Base-by-base conservation (phyloP, 768 basidiomycete genomes). In the Terana coerulea region DNA sequence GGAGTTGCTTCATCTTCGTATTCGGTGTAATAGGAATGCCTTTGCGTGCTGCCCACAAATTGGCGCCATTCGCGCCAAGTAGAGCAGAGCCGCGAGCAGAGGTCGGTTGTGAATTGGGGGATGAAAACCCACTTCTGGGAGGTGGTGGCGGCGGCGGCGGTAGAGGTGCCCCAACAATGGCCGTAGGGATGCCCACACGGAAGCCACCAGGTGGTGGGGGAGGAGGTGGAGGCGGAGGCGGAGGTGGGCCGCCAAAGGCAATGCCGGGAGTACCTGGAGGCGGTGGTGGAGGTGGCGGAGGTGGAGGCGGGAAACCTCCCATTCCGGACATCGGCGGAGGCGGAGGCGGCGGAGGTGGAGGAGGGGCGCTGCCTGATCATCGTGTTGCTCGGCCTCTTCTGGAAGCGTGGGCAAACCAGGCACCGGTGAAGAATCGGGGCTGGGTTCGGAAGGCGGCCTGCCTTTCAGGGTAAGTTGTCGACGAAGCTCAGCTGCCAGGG, bases 1-100 rank as follows among this genome's bases (percentile, higher is more conserved):
- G 95, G 49, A 99, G 73, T 65, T 98, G 94, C 66, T 98, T 98
- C 89, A 98, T 93, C 76, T 94, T 93, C 30, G 83, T 88, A 53
- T 79, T 84, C 1, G 95, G 90, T 28, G 89, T 86, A 36, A 93
- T 77, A 3, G 83, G 76, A 63, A 97, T 80, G 62, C 92, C 91
- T 68, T 98, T 98, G 43, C 92, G 87, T 39, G 77, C 75, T 42
- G 76, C 75, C 17, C 84, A 64, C 56, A 85, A 67, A 26, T 74
- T 74, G 56, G 74, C 77, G 41, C 87, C 63, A 56, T 80, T 83
- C 19, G 75, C 67, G 15, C 86, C 80, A 1, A 83, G 67, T 7
- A 86, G 67, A 61, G 79, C 70, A 14, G 88, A 87, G 31, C 76
- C 73, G 22, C 84, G 84, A 31, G 77, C 70, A 26, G 83, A 86